phyloP scores from a whole-genome alignment of 805 yeast species.

The Metschnikowia bowlesiae region DNA sequence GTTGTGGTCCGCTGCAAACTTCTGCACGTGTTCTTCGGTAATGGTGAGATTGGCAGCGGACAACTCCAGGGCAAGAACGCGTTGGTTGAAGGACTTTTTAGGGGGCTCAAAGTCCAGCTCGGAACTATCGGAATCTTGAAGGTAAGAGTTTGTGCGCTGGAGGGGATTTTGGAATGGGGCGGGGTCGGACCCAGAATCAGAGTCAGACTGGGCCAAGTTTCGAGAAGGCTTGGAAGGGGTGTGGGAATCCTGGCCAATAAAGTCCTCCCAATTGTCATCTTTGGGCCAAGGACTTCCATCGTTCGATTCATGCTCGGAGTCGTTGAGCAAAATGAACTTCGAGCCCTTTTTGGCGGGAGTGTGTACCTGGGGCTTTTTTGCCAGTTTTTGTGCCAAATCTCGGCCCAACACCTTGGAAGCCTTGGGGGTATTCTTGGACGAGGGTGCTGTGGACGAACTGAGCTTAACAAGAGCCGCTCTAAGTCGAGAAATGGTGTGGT shows the following conservation, averaged over 20 bases:
- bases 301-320: constrained; percentile 19
- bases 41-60: constrained; percentile 12
- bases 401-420: constrained; percentile 8
- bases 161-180: constrained; percentile 8
- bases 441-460: constrained; percentile 18
- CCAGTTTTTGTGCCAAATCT: constrained; percentile 16
- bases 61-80: constrained; percentile 17
- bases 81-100: constrained; percentile 5
- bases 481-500: constrained; percentile 56
- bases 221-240: constrained; percentile 23
- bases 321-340: constrained; percentile 27
- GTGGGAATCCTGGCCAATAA: constrained; percentile 26
- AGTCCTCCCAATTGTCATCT: constrained; percentile 36
- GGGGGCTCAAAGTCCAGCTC: constrained; percentile 19
- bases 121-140: constrained; percentile 28
- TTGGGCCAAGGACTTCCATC: constrained; percentile 14
- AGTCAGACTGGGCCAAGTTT: constrained; percentile 11
- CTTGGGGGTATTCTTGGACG: constrained; percentile 23
- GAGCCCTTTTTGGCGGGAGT: constrained; percentile 38
- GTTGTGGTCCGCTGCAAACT: constrained; percentile 32
- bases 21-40: constrained; percentile 26
- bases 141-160: constrained; percentile 19
- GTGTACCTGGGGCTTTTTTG: constrained; percentile 7
- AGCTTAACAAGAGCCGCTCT: constrained; percentile 47
- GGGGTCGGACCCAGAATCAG: constrained; percentile 10